Conservation (phyloP, 164 flowering plant genomes). For the Chimonanthus salicifolius region DNA sequence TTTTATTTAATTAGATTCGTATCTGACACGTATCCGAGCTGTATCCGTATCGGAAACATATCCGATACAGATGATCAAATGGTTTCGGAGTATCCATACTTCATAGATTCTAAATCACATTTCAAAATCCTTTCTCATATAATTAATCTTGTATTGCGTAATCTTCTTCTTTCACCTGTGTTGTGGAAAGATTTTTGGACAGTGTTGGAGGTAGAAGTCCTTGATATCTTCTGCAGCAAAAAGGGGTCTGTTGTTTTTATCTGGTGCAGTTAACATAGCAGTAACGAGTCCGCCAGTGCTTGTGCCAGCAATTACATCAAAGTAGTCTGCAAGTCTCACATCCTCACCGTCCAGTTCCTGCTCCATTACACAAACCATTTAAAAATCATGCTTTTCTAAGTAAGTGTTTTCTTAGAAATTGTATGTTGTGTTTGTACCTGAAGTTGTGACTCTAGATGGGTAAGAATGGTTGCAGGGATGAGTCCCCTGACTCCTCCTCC, state of each 20-base stretch:
- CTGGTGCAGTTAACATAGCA: constrained; percentile 33
- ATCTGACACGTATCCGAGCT: too few relatives aligned
- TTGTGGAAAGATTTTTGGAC: constrained; percentile 37
- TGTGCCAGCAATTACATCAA: constrained; percentile 40
- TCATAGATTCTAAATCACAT: too few relatives aligned
- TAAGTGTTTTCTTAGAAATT: too few relatives aligned
- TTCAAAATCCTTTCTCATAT: too few relatives aligned
- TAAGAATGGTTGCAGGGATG: constrained; percentile 12
- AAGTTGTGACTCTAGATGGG: constrained; percentile 7
- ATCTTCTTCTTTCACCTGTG: constrained; percentile 7
- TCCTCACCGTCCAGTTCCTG: constrained; percentile 27
- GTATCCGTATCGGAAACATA: too few relatives aligned
- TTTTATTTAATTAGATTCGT: too few relatives aligned
- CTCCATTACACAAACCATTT: not conserved
- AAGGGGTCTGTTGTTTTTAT: constrained; percentile 25
- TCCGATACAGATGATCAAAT: too few relatives aligned
- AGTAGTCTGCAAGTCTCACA: constrained; percentile 34
- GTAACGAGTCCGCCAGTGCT: constrained; percentile 41
- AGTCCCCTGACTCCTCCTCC: constrained; percentile 11
- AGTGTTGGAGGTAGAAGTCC: constrained; percentile 19
- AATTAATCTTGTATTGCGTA: too few relatives aligned
- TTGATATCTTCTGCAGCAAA: constrained; percentile 33
- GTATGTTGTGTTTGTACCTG: constrained; percentile 1
- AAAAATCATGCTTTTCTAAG: not conserved
- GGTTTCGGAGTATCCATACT: too few relatives aligned